A percentile compares a stretch with the other conserved stretches of the same genome.
Evolutionary conservation across 2,329 filamentous ascomycete species (phyloP).

Genomic region (Sclerotinia glacialis): DNA sequence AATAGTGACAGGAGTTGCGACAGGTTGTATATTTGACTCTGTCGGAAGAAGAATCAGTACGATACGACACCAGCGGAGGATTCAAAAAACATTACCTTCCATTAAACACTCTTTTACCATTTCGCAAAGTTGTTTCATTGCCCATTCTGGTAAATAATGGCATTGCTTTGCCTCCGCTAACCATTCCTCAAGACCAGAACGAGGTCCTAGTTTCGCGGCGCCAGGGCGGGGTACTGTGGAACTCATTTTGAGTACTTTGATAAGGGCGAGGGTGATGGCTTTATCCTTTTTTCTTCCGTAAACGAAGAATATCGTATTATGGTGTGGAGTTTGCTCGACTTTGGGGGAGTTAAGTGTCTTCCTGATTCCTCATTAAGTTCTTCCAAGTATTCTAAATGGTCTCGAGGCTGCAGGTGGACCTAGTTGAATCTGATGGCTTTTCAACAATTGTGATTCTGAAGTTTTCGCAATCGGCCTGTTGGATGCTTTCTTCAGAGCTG

Average conservation of each 20-base stretch:
- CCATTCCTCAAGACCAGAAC: conserved; percentile 92
- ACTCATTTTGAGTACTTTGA: conserved; percentile 21
- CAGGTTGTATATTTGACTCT: conserved; percentile 99
- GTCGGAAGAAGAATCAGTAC: conserved; percentile 28
- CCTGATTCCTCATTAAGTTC: conserved; percentile 5
- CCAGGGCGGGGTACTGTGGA: conserved; percentile 69
- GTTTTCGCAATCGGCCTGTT: not conserved
- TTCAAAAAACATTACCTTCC: conserved; percentile 67
- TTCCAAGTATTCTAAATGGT: not conserved
- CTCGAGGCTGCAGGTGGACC: conserved; percentile 3
- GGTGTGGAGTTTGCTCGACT: not conserved
- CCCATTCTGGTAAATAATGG: conserved; percentile 90
- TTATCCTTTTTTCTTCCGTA: not conserved
- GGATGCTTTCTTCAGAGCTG: not conserved
- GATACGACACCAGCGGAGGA: not conserved
- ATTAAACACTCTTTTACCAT: conserved; percentile 98
- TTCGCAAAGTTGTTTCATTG: conserved; percentile 99
- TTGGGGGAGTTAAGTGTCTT: not conserved
- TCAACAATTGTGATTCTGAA: not conserved
- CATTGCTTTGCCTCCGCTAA: conserved; percentile 94
- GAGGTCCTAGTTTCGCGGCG: conserved; percentile 77
- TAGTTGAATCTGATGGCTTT: not conserved
- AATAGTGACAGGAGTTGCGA: conserved; percentile 91
- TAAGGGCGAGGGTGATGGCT: not conserved
- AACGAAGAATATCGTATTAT: not conserved